Base-by-base conservation (phyloP, 106 monocot species). In the Dactylorhiza incarnata region DNA sequence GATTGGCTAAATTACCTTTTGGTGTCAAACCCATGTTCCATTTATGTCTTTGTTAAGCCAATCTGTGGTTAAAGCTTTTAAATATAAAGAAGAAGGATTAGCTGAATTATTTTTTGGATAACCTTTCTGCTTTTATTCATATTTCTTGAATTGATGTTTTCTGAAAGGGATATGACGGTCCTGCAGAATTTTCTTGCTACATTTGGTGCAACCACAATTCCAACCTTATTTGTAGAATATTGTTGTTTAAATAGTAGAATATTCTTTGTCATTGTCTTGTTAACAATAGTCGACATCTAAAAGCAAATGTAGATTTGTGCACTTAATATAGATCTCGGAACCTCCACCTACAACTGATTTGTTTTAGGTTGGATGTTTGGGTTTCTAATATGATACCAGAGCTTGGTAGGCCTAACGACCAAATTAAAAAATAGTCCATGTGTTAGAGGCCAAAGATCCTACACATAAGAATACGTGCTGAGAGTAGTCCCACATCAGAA, bases 191-290 rank as follows among this genome's bases (percentile, higher is more conserved):
- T 66, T 37, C 65, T 13, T 66, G 66, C 9, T 37, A 66, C 5
- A 13, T 37, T 29, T 3, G 12, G 24, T 2, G 10, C 29, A 66
- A 37, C 66, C 66, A 29, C 5, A 66, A 66, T 66, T 24, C 22
- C 12, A 37, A 26, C 12, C 29, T 66, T 66, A 26, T 37, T 8
- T 37, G 12, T 66, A 66, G 8, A 29, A 5, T 65, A 26, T 66
- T 11, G 26, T 5, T 26, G 29, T 5, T 66, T 23, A 22, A 66
- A 66, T 22, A 66, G 25, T 26, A n/a, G n/a, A n/a, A 2, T 25
- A 66, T 66, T 66, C 11, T 66, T 66, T 29, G 26, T 66, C 66
- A 66, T 66, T 23, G 29, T 66, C 19, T 66, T 66, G 8, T 23
- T 29, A 58, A 29, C 1, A 29, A 29, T 29, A 29, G 29, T 29